phyloP scores from a whole-genome alignment of 345 rosid species.

The Euphorbia lathyris region DNA sequence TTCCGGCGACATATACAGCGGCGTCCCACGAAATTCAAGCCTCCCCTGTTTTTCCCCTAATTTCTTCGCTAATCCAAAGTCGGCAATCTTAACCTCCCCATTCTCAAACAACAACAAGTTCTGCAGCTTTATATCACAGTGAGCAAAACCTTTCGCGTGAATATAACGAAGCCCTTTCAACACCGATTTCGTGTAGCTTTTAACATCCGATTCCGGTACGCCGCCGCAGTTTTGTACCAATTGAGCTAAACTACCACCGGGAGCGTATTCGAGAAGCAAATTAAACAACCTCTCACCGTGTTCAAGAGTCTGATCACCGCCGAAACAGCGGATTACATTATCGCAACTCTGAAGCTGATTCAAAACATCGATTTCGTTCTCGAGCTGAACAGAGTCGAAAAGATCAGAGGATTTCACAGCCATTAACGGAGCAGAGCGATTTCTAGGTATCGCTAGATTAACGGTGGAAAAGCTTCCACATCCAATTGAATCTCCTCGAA shows the following conservation, averaged over 20 bases:
- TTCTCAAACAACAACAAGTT: conserved; percentile 22
- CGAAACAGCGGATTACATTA: conserved; percentile 23
- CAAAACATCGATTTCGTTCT: conserved; percentile 27
- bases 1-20: conserved; percentile 38
- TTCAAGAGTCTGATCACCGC: conserved; percentile 16
- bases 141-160: conserved; percentile 34
- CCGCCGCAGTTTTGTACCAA: conserved; percentile 22
- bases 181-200: conserved; percentile 18
- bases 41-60: conserved; percentile 19
- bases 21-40: conserved; percentile 32
- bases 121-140: conserved; percentile 36
- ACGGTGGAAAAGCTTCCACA: conserved; percentile 28
- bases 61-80: conserved; percentile 29
- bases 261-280: conserved; percentile 34
- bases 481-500: conserved; percentile 31
- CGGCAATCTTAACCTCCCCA: conserved; percentile 32
- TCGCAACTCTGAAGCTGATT: conserved; percentile 14
- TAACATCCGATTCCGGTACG: conserved; percentile 21
- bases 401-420: conserved; percentile 32
- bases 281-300: conserved; percentile 13
- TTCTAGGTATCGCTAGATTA: conserved; percentile 18
- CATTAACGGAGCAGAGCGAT: conserved; percentile 14
- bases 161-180: conserved; percentile 26
- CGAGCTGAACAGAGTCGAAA: conserved; percentile 16
- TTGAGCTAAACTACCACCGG: conserved; percentile 25